Evolutionary conservation across 2,329 filamentous ascomycete species (phyloP), one percentile per base, ranked within the genome.

Genomic region (Exophiala bonariae): DNA sequence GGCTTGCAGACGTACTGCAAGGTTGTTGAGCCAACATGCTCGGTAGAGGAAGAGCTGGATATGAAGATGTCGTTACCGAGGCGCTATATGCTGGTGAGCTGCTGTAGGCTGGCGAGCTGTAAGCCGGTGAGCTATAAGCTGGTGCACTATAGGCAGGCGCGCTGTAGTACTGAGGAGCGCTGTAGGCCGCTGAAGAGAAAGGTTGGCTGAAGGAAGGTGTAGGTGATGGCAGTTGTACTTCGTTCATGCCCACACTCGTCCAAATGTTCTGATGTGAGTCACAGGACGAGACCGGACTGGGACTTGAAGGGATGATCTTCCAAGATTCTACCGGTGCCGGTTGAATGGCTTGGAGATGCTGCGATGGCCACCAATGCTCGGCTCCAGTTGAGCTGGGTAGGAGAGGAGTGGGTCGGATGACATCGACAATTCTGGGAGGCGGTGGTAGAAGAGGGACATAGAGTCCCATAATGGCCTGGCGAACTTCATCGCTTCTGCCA

Each of bases 401-500:
- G 59, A 96, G 77, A 48, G 89, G 86, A 53, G 87, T 86, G 58
- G 91, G 89, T 63, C 89, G 87, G 64, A 96, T 82, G 59, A 95
- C 83, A 67, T 96, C 90, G 67, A 96, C 83, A 58, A 95, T 83
- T 67, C 89, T 86, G 42, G 91, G 92, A 49, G 89, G 84, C 41
- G 87, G 91, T 52, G 95, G 81, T 56, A 97, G 79, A 47, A 95
- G 83, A 68, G 91, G 83, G 54, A 81, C 87, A 77, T 96, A 90
- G 63, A 97, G 78, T 61, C 79, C 82, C 76, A 87, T 80, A 72
- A 99, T 86, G 66, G 81, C 85, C 63, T 77, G 83, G 81, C 96
- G 96, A 70, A 96, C 92, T 60, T 96, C 90, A 59, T 96, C 90
- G 65, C 89, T 90, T 73, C 89, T 88, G 58, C 91, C 91, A 64